A percentile compares a stretch with the other conserved stretches of the same genome.
Evolutionary conservation across 1,284 basidiomycete species (phyloP).

Genomic region (Pseudozyma sp.): DNA sequence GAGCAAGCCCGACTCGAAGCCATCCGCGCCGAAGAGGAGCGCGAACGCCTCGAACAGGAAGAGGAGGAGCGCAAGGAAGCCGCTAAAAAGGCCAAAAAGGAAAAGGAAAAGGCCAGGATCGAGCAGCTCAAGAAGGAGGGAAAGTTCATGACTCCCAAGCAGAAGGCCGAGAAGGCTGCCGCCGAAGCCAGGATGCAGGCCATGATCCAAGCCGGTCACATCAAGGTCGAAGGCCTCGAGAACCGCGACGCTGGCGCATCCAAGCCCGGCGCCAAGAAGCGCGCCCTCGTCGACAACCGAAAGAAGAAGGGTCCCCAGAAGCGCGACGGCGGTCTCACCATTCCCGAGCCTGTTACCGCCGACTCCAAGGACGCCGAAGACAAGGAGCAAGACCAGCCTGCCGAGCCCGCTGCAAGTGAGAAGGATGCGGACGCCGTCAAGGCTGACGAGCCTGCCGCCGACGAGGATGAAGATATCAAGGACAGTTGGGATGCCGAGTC

Average conservation of each 20-base stretch:
- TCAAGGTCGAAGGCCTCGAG: constrained; percentile 86
- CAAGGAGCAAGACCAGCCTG: constrained; percentile 17
- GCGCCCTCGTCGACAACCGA: constrained; percentile 81
- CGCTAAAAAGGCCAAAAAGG: constrained; percentile 63
- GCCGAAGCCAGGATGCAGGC: constrained; percentile 93
- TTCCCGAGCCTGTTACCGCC: constrained; percentile 42
- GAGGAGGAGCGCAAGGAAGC: constrained; percentile 66
- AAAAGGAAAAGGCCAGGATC: constrained; percentile 65
- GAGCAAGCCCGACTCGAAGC: constrained; percentile 58
- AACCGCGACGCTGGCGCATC: constrained; percentile 70
- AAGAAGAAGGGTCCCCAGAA: constrained; percentile 80
- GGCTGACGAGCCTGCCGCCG: constrained; percentile 62
- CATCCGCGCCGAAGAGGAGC: constrained; percentile 62
- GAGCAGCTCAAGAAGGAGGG: constrained; percentile 68
- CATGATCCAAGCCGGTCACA: constrained; percentile 82
- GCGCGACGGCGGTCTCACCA: constrained; percentile 49
- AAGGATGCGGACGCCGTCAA: constrained; percentile 59
- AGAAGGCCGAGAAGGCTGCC: constrained; percentile 91
- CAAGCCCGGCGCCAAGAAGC: constrained; percentile 69
- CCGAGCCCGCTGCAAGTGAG: constrained; percentile 12
- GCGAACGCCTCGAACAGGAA: constrained; percentile 65
- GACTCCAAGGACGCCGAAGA: constrained; percentile 18
- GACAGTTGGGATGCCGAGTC: constrained; percentile 44
- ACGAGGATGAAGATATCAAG: constrained; percentile 57
- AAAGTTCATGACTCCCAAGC: constrained; percentile 74